phyloP scores from a whole-genome alignment of 1,284 basidiomycete species.

The Pyrrhoderma noxium region DNA sequence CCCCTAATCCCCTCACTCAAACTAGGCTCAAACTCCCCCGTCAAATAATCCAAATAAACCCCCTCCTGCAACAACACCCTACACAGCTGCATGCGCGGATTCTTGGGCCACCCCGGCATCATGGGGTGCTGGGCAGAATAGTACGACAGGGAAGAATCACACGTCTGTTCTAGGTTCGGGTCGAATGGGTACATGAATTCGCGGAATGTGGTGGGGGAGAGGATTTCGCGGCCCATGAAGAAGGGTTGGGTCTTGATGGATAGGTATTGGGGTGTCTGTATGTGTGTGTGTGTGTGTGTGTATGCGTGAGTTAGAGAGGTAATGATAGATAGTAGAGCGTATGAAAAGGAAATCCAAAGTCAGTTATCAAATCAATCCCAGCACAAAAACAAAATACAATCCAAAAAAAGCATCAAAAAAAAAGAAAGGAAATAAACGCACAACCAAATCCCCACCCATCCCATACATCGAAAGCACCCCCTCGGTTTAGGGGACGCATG shows the following conservation, averaged over 20 bases:
- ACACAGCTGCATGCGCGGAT: conserved; percentile 52
- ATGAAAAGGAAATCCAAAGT: not conserved
- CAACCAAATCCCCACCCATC: conserved; percentile 54
- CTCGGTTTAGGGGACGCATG: conserved; percentile 45
- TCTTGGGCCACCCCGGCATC: conserved; percentile 51
- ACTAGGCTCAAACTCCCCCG: conserved; percentile 46
- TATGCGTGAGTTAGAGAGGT: no score
- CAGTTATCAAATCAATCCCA: not conserved
- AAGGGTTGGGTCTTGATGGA: conserved; percentile 32
- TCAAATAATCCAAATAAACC: conserved; percentile 51
- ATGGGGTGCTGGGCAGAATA: conserved; percentile 34
- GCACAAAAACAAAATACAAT: not conserved
- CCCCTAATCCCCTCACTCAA: conserved; percentile 30
- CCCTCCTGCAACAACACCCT: conserved; percentile 55
- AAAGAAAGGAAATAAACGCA: conserved; percentile 26
- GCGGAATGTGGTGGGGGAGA: conserved; percentile 28
- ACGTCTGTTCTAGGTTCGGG: conserved; percentile 25
- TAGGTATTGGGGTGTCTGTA: conserved; percentile 34
- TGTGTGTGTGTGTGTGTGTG: no score
- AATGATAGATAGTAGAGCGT: no score
- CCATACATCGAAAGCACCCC: conserved; percentile 54
- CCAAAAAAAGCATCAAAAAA: not conserved
- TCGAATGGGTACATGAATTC: conserved; percentile 30
- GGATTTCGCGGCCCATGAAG: conserved; percentile 34
- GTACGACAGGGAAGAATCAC: conserved; percentile 44